Base-by-base conservation (phyloP, 169 alveolate genomes). In the Cryptosporidium xiaoi region DNA sequence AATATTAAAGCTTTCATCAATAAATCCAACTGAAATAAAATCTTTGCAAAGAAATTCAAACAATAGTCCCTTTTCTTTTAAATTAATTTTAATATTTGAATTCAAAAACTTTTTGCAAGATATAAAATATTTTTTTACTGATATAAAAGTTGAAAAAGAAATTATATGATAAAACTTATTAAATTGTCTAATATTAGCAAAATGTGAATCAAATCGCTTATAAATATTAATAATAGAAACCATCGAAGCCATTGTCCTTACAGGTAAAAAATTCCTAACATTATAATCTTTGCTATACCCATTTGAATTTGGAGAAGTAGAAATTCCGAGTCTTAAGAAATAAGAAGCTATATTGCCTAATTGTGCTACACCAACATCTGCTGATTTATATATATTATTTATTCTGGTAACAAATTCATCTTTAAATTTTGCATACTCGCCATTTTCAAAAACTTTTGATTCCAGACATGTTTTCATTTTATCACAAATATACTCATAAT, bases 11-110 rank as follows among this genome's bases (percentile, higher is more conserved):
- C 44, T 53, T 31, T 66, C 55, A 36, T 31, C 64, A 8, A 77
- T 24, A 15, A 77, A 77, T 44, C 87, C 87, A 16, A 77, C 64
- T 6, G 87, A 77, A 31, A 77, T 34, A 15, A 77, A 29, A 7
- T 77, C 71, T 2, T 58, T 77, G 31, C 87, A 77, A 34, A 55
- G 62, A 44, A 24, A 62, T 51, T 77, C 71, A 53, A 53, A n/a
- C 64, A 53, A n/a, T 0, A n/a, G 64, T n/a, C 1, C 27, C 27
- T 15, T 16, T 51, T 51, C 58, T 51, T n/a, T 0, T 0, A 0
- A n/a, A n/a, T 51, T 0, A 24, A 24, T 24, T 24, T 24, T 24
- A 24, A 24, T 24, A 24, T 24, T 24, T 24, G 27, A 24, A 24
- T 24, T 24, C 27, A 53, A 53, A 53, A n/a, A 53, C 1, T n/a